A percentile compares a stretch with the other conserved stretches of the same genome.
Conservation (phyloP, 1,284 basidiomycete species). For the Athelia sp. region DNA sequence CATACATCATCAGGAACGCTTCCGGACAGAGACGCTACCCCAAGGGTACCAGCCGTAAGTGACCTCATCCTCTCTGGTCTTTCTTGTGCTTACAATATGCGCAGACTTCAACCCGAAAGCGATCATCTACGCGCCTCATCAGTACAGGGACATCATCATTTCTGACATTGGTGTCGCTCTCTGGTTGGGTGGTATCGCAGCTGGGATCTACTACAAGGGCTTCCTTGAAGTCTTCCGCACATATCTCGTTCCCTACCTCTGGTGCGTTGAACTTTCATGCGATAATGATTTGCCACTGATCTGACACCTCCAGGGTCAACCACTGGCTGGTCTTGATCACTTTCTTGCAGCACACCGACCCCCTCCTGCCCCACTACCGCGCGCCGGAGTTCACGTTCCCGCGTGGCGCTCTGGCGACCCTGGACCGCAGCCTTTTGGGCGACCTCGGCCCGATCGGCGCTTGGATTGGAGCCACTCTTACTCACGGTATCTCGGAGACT, state of each 20-base stretch:
- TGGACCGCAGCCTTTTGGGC: conserved; percentile 87
- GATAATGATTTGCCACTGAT: conserved; percentile 3
- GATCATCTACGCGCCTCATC: conserved; percentile 83
- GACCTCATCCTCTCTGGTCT: background rate
- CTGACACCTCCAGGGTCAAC: conserved; percentile 47
- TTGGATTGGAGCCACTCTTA: conserved; percentile 77
- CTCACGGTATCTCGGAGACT: conserved; percentile 90
- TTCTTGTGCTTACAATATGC: background rate
- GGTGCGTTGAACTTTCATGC: conserved; percentile 35
- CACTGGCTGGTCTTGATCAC: conserved; percentile 93
- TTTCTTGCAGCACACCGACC: conserved; percentile 98
- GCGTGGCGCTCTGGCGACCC: conserved; percentile 90
- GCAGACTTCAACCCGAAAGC: conserved; percentile 81
- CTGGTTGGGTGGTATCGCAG: conserved; percentile 61
- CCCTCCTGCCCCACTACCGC: conserved; percentile 91
- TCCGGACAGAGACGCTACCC: conserved; percentile 90
- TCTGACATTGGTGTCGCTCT: conserved; percentile 84
- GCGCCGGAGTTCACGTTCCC: conserved; percentile 89
- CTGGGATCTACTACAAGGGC: conserved; percentile 61
- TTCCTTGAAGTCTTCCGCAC: conserved; percentile 76
- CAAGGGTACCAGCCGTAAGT: conserved; percentile 75
- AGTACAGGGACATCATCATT: conserved; percentile 73
- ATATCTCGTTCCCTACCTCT: conserved; percentile 90
- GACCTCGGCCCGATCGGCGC: conserved; percentile 69
- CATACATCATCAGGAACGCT: conserved; percentile 83